phyloP scores from a whole-genome alignment of 2,329 filamentous ascomycete species.

The Escovopsis weberi region DNA sequence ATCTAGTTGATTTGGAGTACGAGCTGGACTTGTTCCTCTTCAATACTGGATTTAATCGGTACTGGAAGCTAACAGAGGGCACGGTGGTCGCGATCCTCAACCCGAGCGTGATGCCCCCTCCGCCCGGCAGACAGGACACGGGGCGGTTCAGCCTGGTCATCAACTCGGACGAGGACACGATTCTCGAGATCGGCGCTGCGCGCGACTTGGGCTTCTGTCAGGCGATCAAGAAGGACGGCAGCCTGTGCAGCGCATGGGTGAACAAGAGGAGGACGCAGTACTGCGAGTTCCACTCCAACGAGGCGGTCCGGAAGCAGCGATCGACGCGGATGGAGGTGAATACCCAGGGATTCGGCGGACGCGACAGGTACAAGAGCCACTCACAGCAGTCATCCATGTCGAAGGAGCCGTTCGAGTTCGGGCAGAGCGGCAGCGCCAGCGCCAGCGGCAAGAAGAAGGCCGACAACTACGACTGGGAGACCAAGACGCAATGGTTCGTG shows the following conservation, averaged over 20 bases:
- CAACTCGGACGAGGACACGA: conserved; percentile 71
- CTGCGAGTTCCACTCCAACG: conserved; percentile 85
- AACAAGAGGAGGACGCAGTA: conserved; percentile 78
- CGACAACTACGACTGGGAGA: conserved; percentile 39
- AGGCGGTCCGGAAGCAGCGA: conserved; percentile 55
- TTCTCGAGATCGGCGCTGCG: conserved; percentile 76
- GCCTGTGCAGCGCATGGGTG: conserved; percentile 69
- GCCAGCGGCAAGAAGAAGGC: conserved; percentile 5
- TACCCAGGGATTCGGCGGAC: conserved; percentile 37
- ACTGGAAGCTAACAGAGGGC: conserved; percentile 88
- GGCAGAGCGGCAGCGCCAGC: background rate
- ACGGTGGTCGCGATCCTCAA: conserved; percentile 88
- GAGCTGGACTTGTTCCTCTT: conserved; percentile 89
- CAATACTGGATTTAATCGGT: conserved; percentile 75
- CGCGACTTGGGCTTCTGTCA: conserved; percentile 85
- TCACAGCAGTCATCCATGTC: background rate
- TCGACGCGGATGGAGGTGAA: conserved; percentile 67
- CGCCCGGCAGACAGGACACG: conserved; percentile 57
- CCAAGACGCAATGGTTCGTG: conserved; percentile 43
- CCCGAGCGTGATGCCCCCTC: conserved; percentile 78
- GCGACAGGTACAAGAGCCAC: conserved; percentile 17
- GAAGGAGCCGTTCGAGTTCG: conserved; percentile 6
- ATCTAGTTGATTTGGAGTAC: conserved; percentile 75
- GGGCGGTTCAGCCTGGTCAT: conserved; percentile 78
- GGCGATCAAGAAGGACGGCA: conserved; percentile 69